These are phyloP conservation scores for Pythium angustatum DNA, from an alignment of 352 stramenopile genomes.

Conservation along the genomic window DNA sequence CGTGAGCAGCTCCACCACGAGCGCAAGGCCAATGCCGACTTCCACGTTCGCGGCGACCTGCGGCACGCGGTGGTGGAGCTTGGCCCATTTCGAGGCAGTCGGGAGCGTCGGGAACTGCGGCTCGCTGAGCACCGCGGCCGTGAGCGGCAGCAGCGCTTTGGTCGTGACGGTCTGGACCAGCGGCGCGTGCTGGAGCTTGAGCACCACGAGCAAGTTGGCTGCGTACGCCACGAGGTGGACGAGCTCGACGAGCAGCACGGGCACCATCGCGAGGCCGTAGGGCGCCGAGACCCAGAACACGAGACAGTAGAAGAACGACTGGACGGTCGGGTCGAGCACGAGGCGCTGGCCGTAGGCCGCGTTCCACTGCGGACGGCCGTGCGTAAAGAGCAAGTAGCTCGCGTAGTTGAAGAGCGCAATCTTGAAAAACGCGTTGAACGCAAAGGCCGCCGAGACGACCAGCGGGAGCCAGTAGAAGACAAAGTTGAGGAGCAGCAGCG, in stretches of 20 bases:
- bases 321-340: constrained; percentile 76
- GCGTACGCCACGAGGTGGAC: constrained; percentile 76
- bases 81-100: constrained; percentile 72
- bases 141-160: constrained; percentile 58
- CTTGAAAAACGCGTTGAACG: constrained; percentile 82
- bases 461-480: constrained; percentile 72
- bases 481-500: constrained; percentile 67
- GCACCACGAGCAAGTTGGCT: constrained; percentile 53
- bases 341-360: constrained; percentile 80
- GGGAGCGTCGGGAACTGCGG: constrained; percentile 55
- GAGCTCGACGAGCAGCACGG: constrained; percentile 78
- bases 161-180: constrained; percentile 48
- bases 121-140: constrained; percentile 61
- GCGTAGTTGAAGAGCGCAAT: constrained; percentile 75
- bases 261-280: constrained; percentile 76
- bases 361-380: constrained; percentile 71
- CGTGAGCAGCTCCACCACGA: constrained; percentile 84
- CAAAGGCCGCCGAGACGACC: constrained; percentile 39
- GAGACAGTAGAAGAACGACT: constrained; percentile 84
- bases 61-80: constrained; percentile 79
- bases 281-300: constrained; percentile 83
- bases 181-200: constrained; percentile 42
- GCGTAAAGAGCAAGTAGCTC: constrained; percentile 81
- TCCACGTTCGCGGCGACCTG: constrained; percentile 79
- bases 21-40: constrained; percentile 75